A percentile compares a stretch with the other conserved stretches of the same genome.
These are phyloP conservation scores for Saccharomyces kudriavzevii DNA, from an alignment of 805 yeast species.

Conservation along the genomic window DNA sequence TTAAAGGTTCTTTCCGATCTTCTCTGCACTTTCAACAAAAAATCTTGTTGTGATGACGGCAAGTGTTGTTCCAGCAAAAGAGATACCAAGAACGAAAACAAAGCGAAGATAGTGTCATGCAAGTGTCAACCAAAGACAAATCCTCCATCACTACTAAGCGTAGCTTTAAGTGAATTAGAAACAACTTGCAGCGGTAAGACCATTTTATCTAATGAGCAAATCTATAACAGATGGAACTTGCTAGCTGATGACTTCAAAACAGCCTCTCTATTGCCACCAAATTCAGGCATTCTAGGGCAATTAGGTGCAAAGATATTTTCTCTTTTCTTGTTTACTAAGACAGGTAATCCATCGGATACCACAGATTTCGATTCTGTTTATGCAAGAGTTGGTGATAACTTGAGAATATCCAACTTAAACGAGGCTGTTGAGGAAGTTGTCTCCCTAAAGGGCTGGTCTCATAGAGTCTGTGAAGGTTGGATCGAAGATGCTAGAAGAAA, in stretches of 20 bases:
- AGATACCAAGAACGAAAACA: neutral
- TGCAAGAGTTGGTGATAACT: constrained; percentile 72
- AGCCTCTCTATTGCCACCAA: constrained; percentile 84
- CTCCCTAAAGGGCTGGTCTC: constrained; percentile 84
- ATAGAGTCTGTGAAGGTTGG: constrained; percentile 88
- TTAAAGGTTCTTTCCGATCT: constrained; percentile 20
- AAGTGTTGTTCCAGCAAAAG: constrained; percentile 7
- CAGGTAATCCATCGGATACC: constrained; percentile 70
- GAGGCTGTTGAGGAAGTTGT: constrained; percentile 90
- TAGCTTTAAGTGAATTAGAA: constrained; percentile 38
- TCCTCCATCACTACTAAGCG: constrained; percentile 19
- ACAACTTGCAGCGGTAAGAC: constrained; percentile 36
- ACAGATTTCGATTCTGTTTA: constrained; percentile 78
- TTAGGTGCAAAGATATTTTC: constrained; percentile 72
- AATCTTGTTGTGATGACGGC: constrained; percentile 14
- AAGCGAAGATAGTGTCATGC: constrained; percentile 3
- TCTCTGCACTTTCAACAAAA: constrained; percentile 12
- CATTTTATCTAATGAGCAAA: constrained; percentile 68
- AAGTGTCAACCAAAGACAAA: constrained; percentile 10
- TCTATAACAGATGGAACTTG: constrained; percentile 69
- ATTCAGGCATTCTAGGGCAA: constrained; percentile 93
- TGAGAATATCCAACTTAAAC: constrained; percentile 69
- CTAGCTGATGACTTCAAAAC: constrained; percentile 81
- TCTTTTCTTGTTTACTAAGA: constrained; percentile 63
- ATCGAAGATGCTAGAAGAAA: constrained; percentile 80